Conservation (phyloP, 768 basidiomycete genomes). For the Xerocomus potaroensis region DNA sequence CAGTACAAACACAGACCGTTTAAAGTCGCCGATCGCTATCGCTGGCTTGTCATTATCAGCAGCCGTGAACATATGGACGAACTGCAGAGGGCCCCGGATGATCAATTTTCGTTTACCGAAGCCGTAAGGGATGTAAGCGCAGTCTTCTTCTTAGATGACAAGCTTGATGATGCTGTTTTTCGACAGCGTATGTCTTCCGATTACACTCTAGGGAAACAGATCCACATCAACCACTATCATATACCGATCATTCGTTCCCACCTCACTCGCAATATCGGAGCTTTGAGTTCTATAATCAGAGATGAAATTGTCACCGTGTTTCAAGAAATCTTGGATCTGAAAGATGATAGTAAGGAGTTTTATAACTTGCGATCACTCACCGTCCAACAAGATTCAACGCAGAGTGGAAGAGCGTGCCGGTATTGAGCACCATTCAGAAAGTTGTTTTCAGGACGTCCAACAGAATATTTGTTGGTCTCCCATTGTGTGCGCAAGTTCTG, state of each 20-base stretch:
- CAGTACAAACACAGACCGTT: constrained; percentile 27
- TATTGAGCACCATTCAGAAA: constrained; percentile 22
- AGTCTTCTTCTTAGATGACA: neutral
- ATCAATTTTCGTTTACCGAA: constrained; percentile 32
- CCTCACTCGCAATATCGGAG: constrained; percentile 36
- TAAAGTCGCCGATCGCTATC: constrained; percentile 22
- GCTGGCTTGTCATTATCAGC: constrained; percentile 39
- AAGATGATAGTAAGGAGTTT: constrained; percentile 8
- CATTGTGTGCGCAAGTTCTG: constrained; percentile 44
- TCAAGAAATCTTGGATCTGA: constrained; percentile 31
- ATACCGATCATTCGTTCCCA: constrained; percentile 22
- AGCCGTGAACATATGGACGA: constrained; percentile 35
- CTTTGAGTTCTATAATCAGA: constrained; percentile 36
- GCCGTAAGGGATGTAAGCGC: constrained; percentile 6
- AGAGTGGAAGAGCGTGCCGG: constrained; percentile 37
- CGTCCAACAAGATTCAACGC: constrained; percentile 19
- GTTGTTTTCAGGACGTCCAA: constrained; percentile 41
- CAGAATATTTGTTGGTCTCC: constrained; percentile 46
- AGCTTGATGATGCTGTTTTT: neutral
- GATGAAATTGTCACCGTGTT: constrained; percentile 43
- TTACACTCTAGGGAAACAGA: constrained; percentile 35
- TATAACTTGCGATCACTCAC: neutral
- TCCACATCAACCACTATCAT: constrained; percentile 30
- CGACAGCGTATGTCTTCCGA: constrained; percentile 32
- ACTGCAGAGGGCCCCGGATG: constrained; percentile 36